phyloP scores from a whole-genome alignment of 768 basidiomycete genomes.

The Pseudohyphozyma bogoriensis region DNA sequence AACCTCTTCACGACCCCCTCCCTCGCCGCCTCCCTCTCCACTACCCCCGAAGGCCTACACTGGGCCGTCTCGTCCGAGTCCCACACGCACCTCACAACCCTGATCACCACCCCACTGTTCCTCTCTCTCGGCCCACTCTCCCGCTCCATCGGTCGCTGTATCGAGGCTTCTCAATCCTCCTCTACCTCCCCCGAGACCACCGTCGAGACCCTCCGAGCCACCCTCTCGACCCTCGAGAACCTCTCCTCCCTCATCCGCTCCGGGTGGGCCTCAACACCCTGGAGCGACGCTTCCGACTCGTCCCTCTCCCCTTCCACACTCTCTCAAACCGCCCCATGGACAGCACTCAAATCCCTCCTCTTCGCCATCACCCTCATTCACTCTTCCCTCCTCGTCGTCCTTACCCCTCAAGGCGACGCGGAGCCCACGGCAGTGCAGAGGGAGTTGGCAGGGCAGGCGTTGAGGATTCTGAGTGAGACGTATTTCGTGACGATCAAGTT shows the following conservation, averaged over 20 bases:
- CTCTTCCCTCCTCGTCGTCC: conserved; percentile 25
- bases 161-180: conserved; percentile 11
- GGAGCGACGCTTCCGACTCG: conserved; percentile 17
- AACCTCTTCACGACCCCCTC: conserved; percentile 17
- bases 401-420: conserved; percentile 2
- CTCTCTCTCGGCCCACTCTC: conserved; percentile 24
- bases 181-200: not conserved
- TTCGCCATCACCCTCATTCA: conserved; percentile 29
- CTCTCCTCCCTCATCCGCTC: no score
- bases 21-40: conserved; percentile 11
- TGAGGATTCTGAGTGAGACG: conserved; percentile 55
- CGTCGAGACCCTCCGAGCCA: conserved; percentile 1
- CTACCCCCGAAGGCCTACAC: conserved; percentile 1
- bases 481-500: conserved; percentile 72
- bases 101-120: conserved; percentile 5
- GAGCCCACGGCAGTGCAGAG: conserved; percentile 10
- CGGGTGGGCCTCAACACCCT: conserved; percentile 19
- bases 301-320: conserved; percentile 13
- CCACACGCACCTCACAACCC: conserved; percentile 1
- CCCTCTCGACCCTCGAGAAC: no score
- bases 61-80: conserved; percentile 21
- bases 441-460: conserved; percentile 47
- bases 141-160: conserved; percentile 20
- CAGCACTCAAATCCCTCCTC: conserved; percentile 29
- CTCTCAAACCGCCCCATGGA: conserved; percentile 28